Conservation (phyloP, 164 flowering plant species). For the Sedum album region DNA sequence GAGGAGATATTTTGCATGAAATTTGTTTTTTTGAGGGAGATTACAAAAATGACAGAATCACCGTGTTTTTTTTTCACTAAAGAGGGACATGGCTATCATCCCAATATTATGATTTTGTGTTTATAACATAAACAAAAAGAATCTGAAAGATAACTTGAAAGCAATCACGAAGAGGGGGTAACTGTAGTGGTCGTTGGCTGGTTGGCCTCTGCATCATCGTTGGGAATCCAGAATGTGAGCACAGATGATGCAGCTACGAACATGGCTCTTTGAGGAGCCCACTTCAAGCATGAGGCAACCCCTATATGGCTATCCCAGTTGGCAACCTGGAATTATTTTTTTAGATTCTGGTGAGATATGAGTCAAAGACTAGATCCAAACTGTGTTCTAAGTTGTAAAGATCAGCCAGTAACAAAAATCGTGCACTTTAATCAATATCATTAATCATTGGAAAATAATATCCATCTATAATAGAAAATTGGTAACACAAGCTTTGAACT, state of each 20-base stretch:
- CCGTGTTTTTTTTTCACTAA: no score
- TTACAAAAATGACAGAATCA: no score
- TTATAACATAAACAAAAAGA: no score
- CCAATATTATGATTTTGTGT: no score
- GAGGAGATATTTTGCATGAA: no score
- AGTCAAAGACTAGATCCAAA: not conserved
- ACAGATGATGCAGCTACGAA: slow-evolving; percentile 79
- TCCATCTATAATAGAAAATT: not conserved
- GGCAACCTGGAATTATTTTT: slow-evolving; percentile 39
- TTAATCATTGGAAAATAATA: not conserved
- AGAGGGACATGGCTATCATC: no score
- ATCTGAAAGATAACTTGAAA: no score
- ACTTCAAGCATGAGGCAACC: slow-evolving; percentile 67
- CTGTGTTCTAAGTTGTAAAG: not conserved
- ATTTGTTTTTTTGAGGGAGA: no score
- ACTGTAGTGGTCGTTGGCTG: not conserved
- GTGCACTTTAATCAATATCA: not conserved
- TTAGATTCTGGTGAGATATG: not conserved
- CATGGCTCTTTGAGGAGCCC: slow-evolving; percentile 98
- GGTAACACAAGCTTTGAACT: not conserved
- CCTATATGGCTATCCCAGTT: slow-evolving; percentile 80
- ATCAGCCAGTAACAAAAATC: not conserved
- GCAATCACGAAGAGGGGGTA: not conserved
- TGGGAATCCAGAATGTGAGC: slow-evolving; percentile 91
- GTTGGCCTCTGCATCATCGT: slow-evolving; percentile 12